Conservation (phyloP, 1,284 basidiomycete species). For the Rhodofomes roseus region DNA sequence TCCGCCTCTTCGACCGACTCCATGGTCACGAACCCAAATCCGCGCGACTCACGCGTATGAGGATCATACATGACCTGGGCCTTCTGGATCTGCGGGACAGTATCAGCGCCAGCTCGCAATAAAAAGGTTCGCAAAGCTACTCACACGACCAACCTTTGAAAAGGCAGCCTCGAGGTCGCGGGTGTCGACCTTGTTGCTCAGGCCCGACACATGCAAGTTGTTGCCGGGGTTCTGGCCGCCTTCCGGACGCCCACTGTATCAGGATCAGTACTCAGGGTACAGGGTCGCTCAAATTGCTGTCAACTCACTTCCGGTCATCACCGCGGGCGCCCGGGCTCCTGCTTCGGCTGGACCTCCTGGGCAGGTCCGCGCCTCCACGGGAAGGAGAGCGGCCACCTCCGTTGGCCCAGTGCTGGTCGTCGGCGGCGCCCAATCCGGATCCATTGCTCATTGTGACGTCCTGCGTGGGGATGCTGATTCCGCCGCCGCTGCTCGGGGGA, state of each 20-base stretch:
- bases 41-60: slow-evolving; percentile 92
- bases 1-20: slow-evolving; percentile 85
- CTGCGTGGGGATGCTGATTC: slow-evolving; percentile 64
- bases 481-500: slow-evolving; percentile 47
- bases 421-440: slow-evolving; percentile 22
- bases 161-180: slow-evolving; percentile 88
- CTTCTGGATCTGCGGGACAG: slow-evolving; percentile 63
- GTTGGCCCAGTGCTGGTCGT: slow-evolving; percentile 40
- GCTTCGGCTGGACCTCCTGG: slow-evolving; percentile 66
- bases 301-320: slow-evolving; percentile 52
- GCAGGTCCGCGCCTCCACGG: slow-evolving; percentile 44
- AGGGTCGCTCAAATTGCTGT: background rate
- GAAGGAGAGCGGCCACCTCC: slow-evolving; percentile 44
- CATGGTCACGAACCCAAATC: slow-evolving; percentile 98
- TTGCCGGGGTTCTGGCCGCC: slow-evolving; percentile 82
- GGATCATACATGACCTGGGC: slow-evolving; percentile 97
- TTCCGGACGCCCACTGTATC: slow-evolving; percentile 21
- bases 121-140: slow-evolving; percentile 25
- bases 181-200: slow-evolving; percentile 79
- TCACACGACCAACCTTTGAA: slow-evolving; percentile 84
- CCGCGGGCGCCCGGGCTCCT: slow-evolving; percentile 56
- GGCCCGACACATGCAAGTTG: slow-evolving; percentile 93
- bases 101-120: background rate
- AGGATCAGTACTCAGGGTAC: slow-evolving; percentile 2
- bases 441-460: slow-evolving; percentile 46